A percentile compares a stretch with the other conserved stretches of the same genome.
Evolutionary conservation across 2,329 filamentous ascomycete genomes (phyloP).

Genomic region (Samsoniella hepiali): DNA sequence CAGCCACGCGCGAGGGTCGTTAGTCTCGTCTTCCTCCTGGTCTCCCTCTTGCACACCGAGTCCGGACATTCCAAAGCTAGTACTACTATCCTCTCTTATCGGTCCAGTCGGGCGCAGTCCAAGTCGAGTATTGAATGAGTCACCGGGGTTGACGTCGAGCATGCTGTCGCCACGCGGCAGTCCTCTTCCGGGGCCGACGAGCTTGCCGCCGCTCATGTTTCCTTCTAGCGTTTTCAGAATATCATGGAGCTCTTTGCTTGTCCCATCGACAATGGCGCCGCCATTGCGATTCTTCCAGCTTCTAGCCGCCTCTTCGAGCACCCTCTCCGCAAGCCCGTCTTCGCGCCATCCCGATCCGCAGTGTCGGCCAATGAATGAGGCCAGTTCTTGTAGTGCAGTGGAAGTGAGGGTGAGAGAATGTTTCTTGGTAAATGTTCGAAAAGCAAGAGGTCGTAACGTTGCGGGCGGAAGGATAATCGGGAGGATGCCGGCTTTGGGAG

Average conservation of each 20-base stretch:
- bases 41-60: slow-evolving; percentile 52
- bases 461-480: slow-evolving; percentile 86
- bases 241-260: slow-evolving; percentile 68
- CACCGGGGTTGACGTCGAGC: slow-evolving; percentile 54
- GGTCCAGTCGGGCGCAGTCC: slow-evolving; percentile 48
- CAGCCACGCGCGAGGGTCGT: slow-evolving; percentile 77
- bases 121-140: slow-evolving; percentile 53
- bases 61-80: slow-evolving; percentile 61
- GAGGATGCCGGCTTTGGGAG: slow-evolving; percentile 64
- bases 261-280: slow-evolving; percentile 86
- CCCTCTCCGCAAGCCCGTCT: slow-evolving; percentile 86
- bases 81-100: slow-evolving; percentile 58
- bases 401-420: slow-evolving; percentile 91
- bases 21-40: slow-evolving; percentile 57
- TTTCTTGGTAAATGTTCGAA: slow-evolving; percentile 95
- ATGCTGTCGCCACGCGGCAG: slow-evolving; percentile 58
- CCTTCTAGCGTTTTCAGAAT: slow-evolving; percentile 83
- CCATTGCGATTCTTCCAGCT: slow-evolving; percentile 89
- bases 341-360: slow-evolving; percentile 97
- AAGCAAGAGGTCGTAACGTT: slow-evolving; percentile 84
- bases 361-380: slow-evolving; percentile 85
- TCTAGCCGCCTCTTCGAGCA: slow-evolving; percentile 86
- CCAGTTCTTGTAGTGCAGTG: slow-evolving; percentile 77
- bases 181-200: slow-evolving; percentile 50
- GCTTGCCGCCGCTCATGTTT: slow-evolving; percentile 81